Base-by-base conservation (phyloP, 1,139 yeast species). In the Protomyces lactucae-debilis region DNA sequence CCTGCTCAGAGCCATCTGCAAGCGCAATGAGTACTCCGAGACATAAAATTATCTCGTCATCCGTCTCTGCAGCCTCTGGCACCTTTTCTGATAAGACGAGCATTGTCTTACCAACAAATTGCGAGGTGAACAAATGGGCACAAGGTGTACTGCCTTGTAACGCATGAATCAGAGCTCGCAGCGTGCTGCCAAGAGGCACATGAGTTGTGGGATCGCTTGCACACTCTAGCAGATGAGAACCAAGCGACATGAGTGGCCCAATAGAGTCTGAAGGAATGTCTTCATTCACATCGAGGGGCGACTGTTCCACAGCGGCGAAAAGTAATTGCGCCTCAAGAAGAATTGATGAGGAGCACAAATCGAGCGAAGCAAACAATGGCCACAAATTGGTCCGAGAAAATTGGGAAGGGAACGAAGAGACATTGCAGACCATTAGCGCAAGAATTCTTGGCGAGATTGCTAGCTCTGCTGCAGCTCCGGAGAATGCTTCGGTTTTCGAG, bases 1-100 rank as follows among this genome's bases (percentile, higher is more conserved):
- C 60, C 5, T 16, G 10, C 3, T 28, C 16, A 16, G 51, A 35
- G 18, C 48, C 55, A 23, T 57, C 61, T 10, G 61, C 55, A 10
- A 57, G 28, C 37, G 55, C 52, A 10, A 57, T 51, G 14, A 57
- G 55, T 21, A 57, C 48, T 10, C 61, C 61, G 37, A 57, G 61
- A 39, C 55, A 48, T 9, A 57, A 18, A 3, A 52, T 51, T n/a
- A 36, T 6, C 9, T 48, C 55, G 32, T 57, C 61, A 37, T 39
- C n/a, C n/a, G 39, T 25, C 39, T 40, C 40, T 6, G 6, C 48
- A 3, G 48, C 48, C 9, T n/a, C 21, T n/a, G 48, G 48, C 12
- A 43, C 8, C 10, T 8, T n/a, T 21, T 12, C 23, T 21, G 12
- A 3, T 9, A 43, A 21, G 25, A 43, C 23, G 25, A 10, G 48